Evolutionary conservation across 768 basidiomycete genomes (phyloP), one percentile per base, ranked within the genome.

Genomic region (Russula sp.): DNA sequence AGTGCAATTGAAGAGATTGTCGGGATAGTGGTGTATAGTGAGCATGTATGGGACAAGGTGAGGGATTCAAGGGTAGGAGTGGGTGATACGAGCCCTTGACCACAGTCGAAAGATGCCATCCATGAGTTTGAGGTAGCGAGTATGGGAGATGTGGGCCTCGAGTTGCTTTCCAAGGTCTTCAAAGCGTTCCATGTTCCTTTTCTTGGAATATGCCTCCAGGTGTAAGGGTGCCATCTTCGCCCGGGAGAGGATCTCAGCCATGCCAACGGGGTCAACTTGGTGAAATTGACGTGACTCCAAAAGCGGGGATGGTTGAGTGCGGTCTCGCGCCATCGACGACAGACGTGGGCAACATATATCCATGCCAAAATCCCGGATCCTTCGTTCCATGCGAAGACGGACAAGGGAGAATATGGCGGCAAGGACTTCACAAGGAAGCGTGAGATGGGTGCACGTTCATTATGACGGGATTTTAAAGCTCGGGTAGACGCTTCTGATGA

Each of bases 321-420:
- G 18, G 64, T 57, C 10, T 67, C 58, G 16, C 62, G 66, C 66
- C 66, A 67, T 44, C 20, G 58, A 13, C 24, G 66, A 14, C 62
- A 67, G 28, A 67, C 66, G n/a, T 61, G 66, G 7, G 62, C 20
- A 18, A 64, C 38, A 20, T 32, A 11, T 40, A 67, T 36, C 66
- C 66, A 67, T 10, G 6, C 20, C 18, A 57, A 48, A n/a, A 4
- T n/a, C 22, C 13, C 7, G 9, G n/a, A 6, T 32, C 18, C 28
- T 28, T 14, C 22, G 18, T 44, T 32, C 28, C 42, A 26, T 36
- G 13, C 14, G 7, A 24, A 38, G 13, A 20, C 4, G 18, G 59
- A 42, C 24, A 67, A 64, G 48, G 3, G 46, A 30, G 54, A 60
- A 67, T 40, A 67, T 60, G 8, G 36, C 7, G 7, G 57, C 28